Conservation (phyloP, 306 rosid species). For the Vicia faba region DNA sequence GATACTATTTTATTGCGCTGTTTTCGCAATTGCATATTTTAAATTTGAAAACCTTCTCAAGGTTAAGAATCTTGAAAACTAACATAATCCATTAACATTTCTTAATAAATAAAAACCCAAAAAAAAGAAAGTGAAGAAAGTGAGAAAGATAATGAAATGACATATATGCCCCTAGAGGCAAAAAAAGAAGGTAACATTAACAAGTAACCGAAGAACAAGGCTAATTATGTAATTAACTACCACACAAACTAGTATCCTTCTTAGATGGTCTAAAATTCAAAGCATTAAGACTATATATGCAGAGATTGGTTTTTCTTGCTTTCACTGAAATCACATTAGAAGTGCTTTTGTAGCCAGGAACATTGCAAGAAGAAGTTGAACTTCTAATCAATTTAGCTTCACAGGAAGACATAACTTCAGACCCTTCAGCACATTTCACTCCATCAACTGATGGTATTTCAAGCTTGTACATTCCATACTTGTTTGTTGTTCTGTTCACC, state of each 20-base stretch:
- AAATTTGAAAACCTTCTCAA: too few species aligned
- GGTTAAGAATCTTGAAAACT: too few species aligned
- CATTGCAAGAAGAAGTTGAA: constrained; percentile 74
- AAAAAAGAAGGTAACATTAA: constrained; percentile 7
- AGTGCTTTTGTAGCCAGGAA: constrained; percentile 81
- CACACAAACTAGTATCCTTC: constrained; percentile 63
- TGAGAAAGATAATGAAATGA: constrained; percentile 5
- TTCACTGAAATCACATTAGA: constrained; percentile 76
- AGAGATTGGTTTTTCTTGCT: constrained; percentile 70
- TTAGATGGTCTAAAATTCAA: constrained; percentile 80
- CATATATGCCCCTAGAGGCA: constrained; percentile 35
- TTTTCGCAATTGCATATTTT: too few species aligned
- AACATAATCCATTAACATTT: background rate
- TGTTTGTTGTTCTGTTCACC: constrained; percentile 87
- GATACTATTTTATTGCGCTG: too few species aligned
- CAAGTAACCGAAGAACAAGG: constrained; percentile 9
- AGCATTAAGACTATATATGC: constrained; percentile 84
- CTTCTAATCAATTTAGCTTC: constrained; percentile 72
- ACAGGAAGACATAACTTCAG: constrained; percentile 71
- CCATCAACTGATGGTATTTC: constrained; percentile 94
- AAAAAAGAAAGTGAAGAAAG: constrained; percentile 27
- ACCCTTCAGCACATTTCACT: constrained; percentile 84
- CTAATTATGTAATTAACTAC: constrained; percentile 46
- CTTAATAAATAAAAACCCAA: background rate
- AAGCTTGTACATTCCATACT: constrained; percentile 70